These are phyloP conservation scores for Syzygium malaccense DNA, from an alignment of 441 rosid genomes.

Conservation along the genomic window DNA sequence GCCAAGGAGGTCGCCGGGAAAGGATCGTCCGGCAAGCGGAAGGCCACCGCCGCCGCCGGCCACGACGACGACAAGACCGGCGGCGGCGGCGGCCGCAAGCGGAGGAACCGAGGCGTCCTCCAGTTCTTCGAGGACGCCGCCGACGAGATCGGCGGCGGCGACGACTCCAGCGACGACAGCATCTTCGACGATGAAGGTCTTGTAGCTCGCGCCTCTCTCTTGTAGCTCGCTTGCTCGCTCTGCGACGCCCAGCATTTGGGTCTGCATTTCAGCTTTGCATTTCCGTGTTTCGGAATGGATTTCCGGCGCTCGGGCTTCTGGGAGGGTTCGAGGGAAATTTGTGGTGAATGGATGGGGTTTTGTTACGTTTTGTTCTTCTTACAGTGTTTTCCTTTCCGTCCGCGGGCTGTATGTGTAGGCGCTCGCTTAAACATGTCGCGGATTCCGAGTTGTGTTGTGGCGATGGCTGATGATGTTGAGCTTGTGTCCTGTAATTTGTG, in stretches of 20 bases:
- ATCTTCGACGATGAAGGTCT: constrained; percentile 31
- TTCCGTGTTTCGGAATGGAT: background rate
- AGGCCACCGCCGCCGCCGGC: constrained; percentile 27
- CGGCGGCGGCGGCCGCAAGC: constrained; percentile 26
- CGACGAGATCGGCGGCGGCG: constrained; percentile 45
- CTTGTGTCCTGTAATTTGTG: background rate
- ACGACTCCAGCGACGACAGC: constrained; percentile 23
- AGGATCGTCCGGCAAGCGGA: constrained; percentile 31
- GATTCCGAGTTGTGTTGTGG: background rate
- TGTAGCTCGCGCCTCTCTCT: background rate
- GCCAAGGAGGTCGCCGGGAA: constrained; percentile 30
- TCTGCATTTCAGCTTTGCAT: background rate
- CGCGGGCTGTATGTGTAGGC: background rate
- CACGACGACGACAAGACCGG: constrained; percentile 32
- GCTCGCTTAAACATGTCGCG: background rate
- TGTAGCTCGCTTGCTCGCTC: background rate
- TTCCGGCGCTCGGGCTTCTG: background rate
- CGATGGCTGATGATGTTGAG: background rate
- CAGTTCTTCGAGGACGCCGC: constrained; percentile 72
- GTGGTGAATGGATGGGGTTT: background rate
- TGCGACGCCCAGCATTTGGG: background rate
- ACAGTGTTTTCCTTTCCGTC: background rate
- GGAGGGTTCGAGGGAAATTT: background rate
- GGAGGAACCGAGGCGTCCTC: constrained; percentile 48
- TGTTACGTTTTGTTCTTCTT: background rate